Evolutionary conservation across 257 asterid genomes (phyloP).

Genomic region (Nicotiana obtusifolia): DNA sequence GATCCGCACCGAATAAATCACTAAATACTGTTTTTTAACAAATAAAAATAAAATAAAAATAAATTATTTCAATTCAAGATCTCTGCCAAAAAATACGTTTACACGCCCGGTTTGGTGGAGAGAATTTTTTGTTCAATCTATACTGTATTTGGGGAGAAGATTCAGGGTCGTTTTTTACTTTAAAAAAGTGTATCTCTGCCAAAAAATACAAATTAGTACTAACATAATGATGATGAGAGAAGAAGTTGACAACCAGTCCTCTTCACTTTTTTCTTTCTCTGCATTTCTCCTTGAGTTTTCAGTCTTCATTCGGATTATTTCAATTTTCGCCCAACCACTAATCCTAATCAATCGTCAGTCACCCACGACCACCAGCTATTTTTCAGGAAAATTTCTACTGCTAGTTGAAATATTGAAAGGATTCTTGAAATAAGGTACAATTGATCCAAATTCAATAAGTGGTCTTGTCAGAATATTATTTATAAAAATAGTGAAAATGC

Average conservation of each 20-base stretch:
- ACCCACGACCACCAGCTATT: background rate
- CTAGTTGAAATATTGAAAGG: background rate
- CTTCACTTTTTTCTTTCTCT: background rate
- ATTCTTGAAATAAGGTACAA: too few species aligned
- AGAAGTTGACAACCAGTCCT: background rate
- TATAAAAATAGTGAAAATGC: too few species aligned
- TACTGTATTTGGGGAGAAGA: background rate
- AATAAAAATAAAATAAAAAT: too few species aligned
- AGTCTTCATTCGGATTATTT: background rate
- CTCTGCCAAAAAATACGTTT: too few species aligned
- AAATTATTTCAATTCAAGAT: too few species aligned
- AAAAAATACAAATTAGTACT: background rate
- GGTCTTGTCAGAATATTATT: too few species aligned
- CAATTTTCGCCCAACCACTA: background rate
- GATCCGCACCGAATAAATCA: too few species aligned
- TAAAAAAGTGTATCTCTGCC: background rate
- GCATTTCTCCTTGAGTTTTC: background rate
- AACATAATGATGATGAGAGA: background rate
- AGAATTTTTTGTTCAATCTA: background rate
- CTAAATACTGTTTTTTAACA: too few species aligned
- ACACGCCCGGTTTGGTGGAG: background rate
- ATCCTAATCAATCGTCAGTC: background rate
- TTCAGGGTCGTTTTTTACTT: background rate
- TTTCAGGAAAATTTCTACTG: background rate
- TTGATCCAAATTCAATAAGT: too few species aligned